Conservation (phyloP, 2,329 filamentous ascomycete genomes). For the Ambrosiella xylebori region DNA sequence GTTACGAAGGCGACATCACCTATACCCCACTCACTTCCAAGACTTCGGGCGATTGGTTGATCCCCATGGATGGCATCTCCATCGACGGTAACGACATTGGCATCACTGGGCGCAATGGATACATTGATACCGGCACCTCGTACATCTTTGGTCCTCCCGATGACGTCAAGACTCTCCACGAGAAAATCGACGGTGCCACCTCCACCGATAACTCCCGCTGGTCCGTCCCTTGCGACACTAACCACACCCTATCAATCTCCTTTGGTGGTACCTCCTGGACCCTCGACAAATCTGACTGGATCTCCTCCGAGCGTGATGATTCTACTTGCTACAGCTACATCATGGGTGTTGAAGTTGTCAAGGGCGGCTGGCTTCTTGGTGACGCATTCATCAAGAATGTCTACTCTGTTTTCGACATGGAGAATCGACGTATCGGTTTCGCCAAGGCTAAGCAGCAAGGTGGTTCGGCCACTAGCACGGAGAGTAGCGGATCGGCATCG, state of each 20-base stretch:
- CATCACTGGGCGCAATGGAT: conserved; percentile 41
- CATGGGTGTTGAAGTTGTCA: conserved; percentile 51
- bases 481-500: neutral
- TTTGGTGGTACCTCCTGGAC: conserved; percentile 52
- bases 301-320: conserved; percentile 28
- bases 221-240: conserved; percentile 55
- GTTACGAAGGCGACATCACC: conserved; percentile 49
- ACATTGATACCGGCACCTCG: conserved; percentile 72
- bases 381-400: conserved; percentile 83
- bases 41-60: conserved; percentile 49
- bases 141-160: conserved; percentile 55
- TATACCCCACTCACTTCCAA: conserved; percentile 41
- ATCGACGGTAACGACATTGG: conserved; percentile 41
- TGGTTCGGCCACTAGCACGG: conserved; percentile 4
- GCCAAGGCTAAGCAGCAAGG: conserved; percentile 9
- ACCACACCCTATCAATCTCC: conserved; percentile 40
- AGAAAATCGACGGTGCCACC: conserved; percentile 43
- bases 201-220: conserved; percentile 45
- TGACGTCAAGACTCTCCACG: conserved; percentile 52
- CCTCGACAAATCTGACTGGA: conserved; percentile 55
- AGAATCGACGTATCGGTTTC: conserved; percentile 42
- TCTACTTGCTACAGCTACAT: conserved; percentile 53
- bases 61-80: conserved; percentile 48
- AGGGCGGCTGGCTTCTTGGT: conserved; percentile 56
- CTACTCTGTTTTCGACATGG: conserved; percentile 69